A percentile compares a stretch with the other conserved stretches of the same genome.
Conservation (phyloP, 768 basidiomycete species). For the Leccinum fibrillosum region DNA sequence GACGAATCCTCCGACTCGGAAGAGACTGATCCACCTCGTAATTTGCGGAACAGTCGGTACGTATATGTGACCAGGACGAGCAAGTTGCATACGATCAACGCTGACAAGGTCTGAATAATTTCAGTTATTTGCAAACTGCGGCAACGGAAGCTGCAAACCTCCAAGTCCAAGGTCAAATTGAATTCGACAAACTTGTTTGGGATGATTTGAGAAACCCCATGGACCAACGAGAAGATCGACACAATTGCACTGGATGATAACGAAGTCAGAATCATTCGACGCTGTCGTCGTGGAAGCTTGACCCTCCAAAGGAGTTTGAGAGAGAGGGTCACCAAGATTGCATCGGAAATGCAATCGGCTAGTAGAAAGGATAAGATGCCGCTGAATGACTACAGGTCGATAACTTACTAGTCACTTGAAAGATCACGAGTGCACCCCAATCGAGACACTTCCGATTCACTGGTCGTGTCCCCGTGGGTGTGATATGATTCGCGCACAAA, state of each 20-base stretch:
- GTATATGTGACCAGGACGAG: slow-evolving; percentile 11
- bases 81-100: slow-evolving; percentile 14
- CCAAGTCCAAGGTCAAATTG: neutral
- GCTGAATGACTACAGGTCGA: neutral
- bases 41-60: slow-evolving; percentile 3
- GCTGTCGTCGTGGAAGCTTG: slow-evolving; percentile 13
- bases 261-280: slow-evolving; percentile 14
- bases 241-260: slow-evolving; percentile 11
- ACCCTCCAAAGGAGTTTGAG: slow-evolving; percentile 12
- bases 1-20: neutral
- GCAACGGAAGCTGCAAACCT: neutral
- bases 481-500: neutral
- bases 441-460: neutral
- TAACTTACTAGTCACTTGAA: neutral
- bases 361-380: neutral
- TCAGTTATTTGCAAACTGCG: neutral
- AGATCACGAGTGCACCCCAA: neutral
- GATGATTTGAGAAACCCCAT: neutral
- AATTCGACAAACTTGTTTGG: neutral
- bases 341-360: neutral
- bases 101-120: neutral
- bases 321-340: neutral
- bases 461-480: neutral
- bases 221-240: neutral
- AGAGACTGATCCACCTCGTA: neutral